Percentiles rank a stretch among this genome's conserved stretches.
phyloP scores from a whole-genome alignment of 2,329 filamentous ascomycete species.

The Xylaria sp. region DNA sequence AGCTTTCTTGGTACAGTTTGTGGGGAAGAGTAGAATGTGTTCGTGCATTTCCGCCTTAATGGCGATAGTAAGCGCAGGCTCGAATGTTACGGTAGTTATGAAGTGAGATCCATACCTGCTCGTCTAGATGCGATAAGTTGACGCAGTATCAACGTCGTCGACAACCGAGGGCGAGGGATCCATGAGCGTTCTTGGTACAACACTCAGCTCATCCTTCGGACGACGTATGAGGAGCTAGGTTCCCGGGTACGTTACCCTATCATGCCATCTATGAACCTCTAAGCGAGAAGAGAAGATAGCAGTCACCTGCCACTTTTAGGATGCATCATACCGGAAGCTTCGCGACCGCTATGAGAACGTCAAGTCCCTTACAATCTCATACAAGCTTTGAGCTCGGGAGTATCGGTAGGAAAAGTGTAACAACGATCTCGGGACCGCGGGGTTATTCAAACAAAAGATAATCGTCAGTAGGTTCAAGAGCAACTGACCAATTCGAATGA shows the following conservation, averaged over 20 bases:
- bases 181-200: slow-evolving; percentile 11
- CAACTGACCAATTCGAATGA: neutral
- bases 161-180: slow-evolving; percentile 9
- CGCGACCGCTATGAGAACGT: neutral
- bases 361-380: neutral
- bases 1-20: slow-evolving; percentile 14
- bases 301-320: slow-evolving; percentile 17
- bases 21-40: slow-evolving; percentile 3
- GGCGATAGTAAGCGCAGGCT: slow-evolving; percentile 4
- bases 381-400: neutral
- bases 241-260: slow-evolving; percentile 7
- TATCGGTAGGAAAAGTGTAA: no score
- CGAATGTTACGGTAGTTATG: slow-evolving; percentile 5
- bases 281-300: slow-evolving; percentile 18
- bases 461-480: no score
- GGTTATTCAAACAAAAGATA: no score
- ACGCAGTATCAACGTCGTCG: slow-evolving; percentile 5
- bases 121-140: neutral
- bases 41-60: slow-evolving; percentile 21
- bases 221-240: neutral
- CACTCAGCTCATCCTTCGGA: neutral
- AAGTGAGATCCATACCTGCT: slow-evolving; percentile 1
- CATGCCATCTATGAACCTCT: slow-evolving; percentile 2
- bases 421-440: no score
- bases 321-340: slow-evolving; percentile 2